These are phyloP conservation scores for Rosa rugosa DNA, from an alignment of 306 rosid genomes.

Conservation along the genomic window DNA sequence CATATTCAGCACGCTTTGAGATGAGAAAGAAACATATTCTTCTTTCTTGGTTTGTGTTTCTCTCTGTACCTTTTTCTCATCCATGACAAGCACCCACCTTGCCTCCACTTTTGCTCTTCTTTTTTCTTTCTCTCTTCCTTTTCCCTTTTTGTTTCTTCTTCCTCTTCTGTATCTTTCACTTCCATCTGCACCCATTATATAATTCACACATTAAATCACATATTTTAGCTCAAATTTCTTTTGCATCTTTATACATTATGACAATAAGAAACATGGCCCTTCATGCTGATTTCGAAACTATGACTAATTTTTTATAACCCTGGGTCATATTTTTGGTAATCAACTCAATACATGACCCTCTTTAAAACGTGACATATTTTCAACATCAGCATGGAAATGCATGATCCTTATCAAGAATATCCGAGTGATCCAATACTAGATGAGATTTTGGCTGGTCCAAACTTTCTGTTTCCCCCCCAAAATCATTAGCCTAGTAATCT, in stretches of 20 bases:
- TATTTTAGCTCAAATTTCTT: not conserved
- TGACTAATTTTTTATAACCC: too few species aligned
- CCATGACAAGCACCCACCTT: conserved; percentile 86
- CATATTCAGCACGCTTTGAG: conserved; percentile 45
- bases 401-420: not conserved
- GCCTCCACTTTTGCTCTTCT: conserved; percentile 39
- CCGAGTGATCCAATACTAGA: not conserved
- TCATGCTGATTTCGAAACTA: too few species aligned
- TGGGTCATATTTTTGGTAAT: not conserved
- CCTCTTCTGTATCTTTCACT: conserved; percentile 51
- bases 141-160: conserved; percentile 36
- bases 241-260: conserved; percentile 6
- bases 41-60: conserved; percentile 57
- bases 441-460: not conserved
- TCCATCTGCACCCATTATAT: conserved; percentile 51
- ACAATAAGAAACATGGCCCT: not conserved
- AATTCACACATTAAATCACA: conserved; percentile 34
- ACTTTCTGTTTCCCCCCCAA: not conserved
- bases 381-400: not conserved
- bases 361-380: not conserved
- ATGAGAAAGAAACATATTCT: conserved; percentile 41
- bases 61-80: conserved; percentile 61
- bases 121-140: conserved; percentile 27
- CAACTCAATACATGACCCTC: too few species aligned
- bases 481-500: not conserved